A percentile compares a stretch with the other conserved stretches of the same genome.
Conservation (phyloP, 1,139 yeast genomes). For the Candida sp. region DNA sequence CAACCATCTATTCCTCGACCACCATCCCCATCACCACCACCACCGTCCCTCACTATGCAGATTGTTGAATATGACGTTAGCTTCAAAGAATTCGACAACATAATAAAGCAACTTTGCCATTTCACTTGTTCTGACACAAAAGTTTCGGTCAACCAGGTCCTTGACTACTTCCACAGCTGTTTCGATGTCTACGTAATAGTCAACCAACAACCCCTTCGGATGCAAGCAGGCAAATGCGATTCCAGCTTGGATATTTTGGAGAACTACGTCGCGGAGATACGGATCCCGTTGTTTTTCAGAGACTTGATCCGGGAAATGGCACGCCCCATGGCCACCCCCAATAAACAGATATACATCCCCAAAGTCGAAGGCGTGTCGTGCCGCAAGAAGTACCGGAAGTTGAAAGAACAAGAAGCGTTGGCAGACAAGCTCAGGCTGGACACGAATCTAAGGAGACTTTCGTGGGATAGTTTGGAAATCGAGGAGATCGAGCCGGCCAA, state of each 20-base stretch:
- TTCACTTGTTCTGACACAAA: background rate
- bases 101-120: slow-evolving; percentile 1
- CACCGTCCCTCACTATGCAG: background rate
- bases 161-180: slow-evolving; percentile 10
- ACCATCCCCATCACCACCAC: background rate
- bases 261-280: background rate
- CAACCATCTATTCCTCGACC: background rate
- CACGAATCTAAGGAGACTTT: background rate
- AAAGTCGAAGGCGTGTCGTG: background rate
- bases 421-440: background rate
- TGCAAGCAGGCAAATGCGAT: background rate
- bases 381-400: background rate
- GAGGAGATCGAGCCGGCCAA: slow-evolving; percentile 8
- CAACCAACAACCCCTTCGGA: slow-evolving; percentile 11
- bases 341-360: slow-evolving; percentile 7
- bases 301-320: slow-evolving; percentile 13
- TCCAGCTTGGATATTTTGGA: slow-evolving; percentile 3
- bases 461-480: slow-evolving; percentile 5
- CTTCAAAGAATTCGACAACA: slow-evolving; percentile 9
- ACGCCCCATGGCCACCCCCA: slow-evolving; percentile 7
- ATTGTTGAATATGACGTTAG: slow-evolving; percentile 8
- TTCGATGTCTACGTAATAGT: slow-evolving; percentile 7
- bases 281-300: slow-evolving; percentile 8
- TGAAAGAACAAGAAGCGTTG: background rate
- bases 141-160: background rate